Evolutionary conservation across 495 filamentous ascomycete species (phyloP), one percentile per base, ranked within the genome.

Genomic region (Hypoxylon cercidicola): DNA sequence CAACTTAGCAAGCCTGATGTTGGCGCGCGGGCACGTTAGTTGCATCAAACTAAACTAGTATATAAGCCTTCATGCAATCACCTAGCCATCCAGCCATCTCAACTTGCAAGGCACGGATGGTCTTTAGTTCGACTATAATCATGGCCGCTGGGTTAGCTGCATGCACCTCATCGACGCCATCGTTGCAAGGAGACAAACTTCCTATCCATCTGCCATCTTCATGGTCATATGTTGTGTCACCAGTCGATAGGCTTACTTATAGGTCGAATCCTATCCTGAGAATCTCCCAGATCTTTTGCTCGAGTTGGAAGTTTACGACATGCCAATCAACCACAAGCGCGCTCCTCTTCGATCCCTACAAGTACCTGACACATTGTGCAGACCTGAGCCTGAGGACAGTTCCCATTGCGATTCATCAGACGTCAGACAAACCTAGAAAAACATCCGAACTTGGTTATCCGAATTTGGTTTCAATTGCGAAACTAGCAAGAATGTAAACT

Each of bases 191-290:
- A 28, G 30, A 4, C 30, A 2, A 25, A 25, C 23, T 25, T 5
- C 5, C 23, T 25, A 25, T 25, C 23, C 2, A 5, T 25, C 30
- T 59, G 57, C 53, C 57, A 62, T 55, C 44, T 54, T 25, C 41
- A 35, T 62, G 25, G 53, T 54, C 58, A 45, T 56, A 37, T 62
- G 64, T 37, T 46, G 54, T 58, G 49, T 25, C 34, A 67, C 52
- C 41, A 8, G 34, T 41, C 53, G 45, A 25, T 58, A 59, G 40
- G 64, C 57, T 60, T 61, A 66, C 58, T 51, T 59, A 64, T 57
- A 64, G 46, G 51, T 48, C 46, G 45, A 45, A 61, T 66, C 52
- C 51, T 48, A n/a, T 55, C 10, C 30, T 32, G 10, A 32, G 30
- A 1, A 4, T 34, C 12, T 34, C 23, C 12, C 35, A 20, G 40